A percentile compares a stretch with the other conserved stretches of the same genome.
Conservation (phyloP, 371 early-diverging fungal species). For the Zancudomyces culisetae region DNA sequence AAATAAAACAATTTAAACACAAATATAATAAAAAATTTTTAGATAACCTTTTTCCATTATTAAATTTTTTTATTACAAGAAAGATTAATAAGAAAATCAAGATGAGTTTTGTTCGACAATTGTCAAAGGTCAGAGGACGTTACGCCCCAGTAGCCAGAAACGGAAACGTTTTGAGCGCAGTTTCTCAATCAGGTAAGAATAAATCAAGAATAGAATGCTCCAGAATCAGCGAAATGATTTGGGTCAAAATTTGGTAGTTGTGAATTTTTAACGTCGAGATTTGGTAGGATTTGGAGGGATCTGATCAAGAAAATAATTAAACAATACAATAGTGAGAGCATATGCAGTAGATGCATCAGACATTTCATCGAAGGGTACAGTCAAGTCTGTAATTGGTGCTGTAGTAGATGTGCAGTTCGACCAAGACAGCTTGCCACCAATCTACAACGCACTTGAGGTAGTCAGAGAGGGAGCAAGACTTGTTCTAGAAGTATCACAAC, state of each 20-base stretch:
- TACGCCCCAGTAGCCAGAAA: slow-evolving; percentile 22
- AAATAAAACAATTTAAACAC: background rate
- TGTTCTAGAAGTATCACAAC: slow-evolving; percentile 92
- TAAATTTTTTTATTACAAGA: background rate
- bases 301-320: background rate
- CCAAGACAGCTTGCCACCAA: slow-evolving; percentile 76
- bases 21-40: background rate
- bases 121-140: background rate
- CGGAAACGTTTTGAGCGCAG: too few relatives aligned
- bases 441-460: slow-evolving; percentile 93
- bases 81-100: background rate
- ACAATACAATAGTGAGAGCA: slow-evolving; percentile 13
- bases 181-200: background rate
- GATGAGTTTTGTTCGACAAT: slow-evolving; percentile 1
- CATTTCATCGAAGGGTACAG: slow-evolving; percentile 31
- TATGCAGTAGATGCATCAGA: slow-evolving; percentile 21
- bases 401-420: slow-evolving; percentile 96
- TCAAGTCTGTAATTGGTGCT: slow-evolving; percentile 89
- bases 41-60: too few relatives aligned
- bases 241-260: too few relatives aligned
- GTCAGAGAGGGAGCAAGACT: slow-evolving; percentile 66
- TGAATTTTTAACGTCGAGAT: too few relatives aligned
- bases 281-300: too few relatives aligned
- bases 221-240: too few relatives aligned
- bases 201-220: too few relatives aligned